These are phyloP conservation scores for Cercospora sojina DNA, from an alignment of 2,329 filamentous ascomycete genomes.

Conservation along the genomic window DNA sequence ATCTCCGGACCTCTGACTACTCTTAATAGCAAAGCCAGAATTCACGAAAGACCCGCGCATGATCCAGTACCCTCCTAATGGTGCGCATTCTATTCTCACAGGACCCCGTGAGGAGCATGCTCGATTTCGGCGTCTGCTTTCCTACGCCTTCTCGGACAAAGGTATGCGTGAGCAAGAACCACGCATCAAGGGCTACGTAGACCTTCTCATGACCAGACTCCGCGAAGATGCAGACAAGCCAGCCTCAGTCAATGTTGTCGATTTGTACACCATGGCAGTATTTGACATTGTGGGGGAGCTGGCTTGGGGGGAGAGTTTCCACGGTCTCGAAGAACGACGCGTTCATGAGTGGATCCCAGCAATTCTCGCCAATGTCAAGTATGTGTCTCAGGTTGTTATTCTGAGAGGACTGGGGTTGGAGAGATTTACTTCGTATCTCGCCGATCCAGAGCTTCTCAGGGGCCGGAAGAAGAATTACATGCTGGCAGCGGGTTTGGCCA, in stretches of 20 bases:
- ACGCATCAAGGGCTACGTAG: conserved; percentile 42
- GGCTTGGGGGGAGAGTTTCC: conserved; percentile 33
- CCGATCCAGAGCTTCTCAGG: conserved; percentile 5
- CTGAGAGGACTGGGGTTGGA: conserved; percentile 8
- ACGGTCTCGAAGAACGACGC: conserved; percentile 26
- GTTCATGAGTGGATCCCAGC: conserved; percentile 40
- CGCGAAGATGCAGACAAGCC: conserved; percentile 13
- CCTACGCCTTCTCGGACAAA: conserved; percentile 28
- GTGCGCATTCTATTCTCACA: conserved; percentile 17
- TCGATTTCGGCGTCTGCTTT: conserved; percentile 19
- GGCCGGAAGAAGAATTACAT: conserved; percentile 26
- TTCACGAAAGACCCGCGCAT: conserved; percentile 21
- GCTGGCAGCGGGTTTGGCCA: conserved; percentile 12
- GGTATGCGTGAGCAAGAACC: conserved; percentile 41
- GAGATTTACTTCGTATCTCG: conserved; percentile 9
- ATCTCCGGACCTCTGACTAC: too few species aligned
- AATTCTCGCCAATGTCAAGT: conserved; percentile 32
- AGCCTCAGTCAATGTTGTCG: conserved; percentile 30
- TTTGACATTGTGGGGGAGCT: conserved; percentile 36
- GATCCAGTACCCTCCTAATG: conserved; percentile 37
- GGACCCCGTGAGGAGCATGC: conserved; percentile 18
- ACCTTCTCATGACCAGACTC: conserved; percentile 38
- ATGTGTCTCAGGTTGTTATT: conserved; percentile 3
- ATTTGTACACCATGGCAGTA: conserved; percentile 28
- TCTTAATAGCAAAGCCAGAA: conserved; percentile 9